Conservation (phyloP, 139 green algal genomes). For the Spirogloea muscicola region DNA sequence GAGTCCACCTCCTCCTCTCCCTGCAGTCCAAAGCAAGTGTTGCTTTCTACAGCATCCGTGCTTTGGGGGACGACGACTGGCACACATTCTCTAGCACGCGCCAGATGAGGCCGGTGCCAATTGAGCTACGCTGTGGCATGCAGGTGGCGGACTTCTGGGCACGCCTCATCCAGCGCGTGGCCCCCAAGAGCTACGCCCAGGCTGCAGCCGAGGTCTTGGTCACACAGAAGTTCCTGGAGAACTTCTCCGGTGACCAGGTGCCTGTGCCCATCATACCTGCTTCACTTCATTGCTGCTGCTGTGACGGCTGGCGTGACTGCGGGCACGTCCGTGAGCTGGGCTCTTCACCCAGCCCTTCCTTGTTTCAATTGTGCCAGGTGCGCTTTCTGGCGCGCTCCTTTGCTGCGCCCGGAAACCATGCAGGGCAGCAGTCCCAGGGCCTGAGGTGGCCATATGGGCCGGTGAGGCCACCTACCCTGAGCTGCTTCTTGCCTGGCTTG, state of each 20-base stretch:
- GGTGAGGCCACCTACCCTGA: conserved; percentile 1
- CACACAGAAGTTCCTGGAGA: conserved; percentile 89
- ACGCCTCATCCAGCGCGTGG: conserved; percentile 81
- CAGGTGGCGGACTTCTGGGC: no score
- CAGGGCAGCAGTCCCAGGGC: conserved; percentile 76
- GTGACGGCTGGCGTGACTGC: no score
- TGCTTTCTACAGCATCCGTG: no score
- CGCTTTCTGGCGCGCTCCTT: conserved; percentile 85
- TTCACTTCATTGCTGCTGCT: no score
- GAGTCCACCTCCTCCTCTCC: no score
- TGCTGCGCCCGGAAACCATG: conserved; percentile 80
- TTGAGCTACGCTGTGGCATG: no score
- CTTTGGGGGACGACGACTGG: no score
- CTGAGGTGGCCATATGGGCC: conserved; percentile 79
- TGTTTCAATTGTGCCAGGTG: conserved; percentile 66
- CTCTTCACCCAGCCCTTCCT: no score
- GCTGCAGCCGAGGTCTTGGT: conserved; percentile 79
- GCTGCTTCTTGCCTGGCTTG: neutral
- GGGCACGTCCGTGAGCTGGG: no score
- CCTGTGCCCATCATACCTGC: neutral
- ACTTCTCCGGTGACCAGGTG: conserved; percentile 90
- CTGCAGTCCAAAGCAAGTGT: no score
- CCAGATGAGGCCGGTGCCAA: no score
- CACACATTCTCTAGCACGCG: no score
- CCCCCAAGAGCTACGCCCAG: conserved; percentile 79